These are phyloP conservation scores for Ustilago trichophora DNA, from an alignment of 1,284 basidiomycete genomes.

Conservation along the genomic window DNA sequence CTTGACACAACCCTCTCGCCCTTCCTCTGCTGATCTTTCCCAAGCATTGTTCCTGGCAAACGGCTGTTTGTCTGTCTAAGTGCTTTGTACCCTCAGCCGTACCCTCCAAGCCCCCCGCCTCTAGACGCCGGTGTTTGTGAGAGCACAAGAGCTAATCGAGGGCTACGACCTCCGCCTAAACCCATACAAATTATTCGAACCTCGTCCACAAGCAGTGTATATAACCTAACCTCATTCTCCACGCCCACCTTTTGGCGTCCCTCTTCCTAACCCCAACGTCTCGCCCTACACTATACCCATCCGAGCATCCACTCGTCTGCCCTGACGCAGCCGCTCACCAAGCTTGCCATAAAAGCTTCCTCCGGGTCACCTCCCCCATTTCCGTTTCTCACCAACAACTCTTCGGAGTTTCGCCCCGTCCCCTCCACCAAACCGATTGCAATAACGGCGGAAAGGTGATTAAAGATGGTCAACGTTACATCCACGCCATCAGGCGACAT, in stretches of 20 bases:
- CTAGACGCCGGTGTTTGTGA: background rate
- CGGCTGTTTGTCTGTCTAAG: too few species aligned
- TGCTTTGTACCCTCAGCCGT: too few species aligned
- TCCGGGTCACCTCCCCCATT: background rate
- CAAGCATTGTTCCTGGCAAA: too few species aligned
- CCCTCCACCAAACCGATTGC: background rate
- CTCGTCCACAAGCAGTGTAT: background rate
- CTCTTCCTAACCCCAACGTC: too few species aligned
- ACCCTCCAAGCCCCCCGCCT: too few species aligned
- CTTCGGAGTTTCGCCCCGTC: background rate
- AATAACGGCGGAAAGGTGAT: background rate
- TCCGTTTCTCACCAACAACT: background rate
- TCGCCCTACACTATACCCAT: background rate
- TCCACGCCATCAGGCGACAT: conserved; percentile 36
- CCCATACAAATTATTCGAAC: background rate
- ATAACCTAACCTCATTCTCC: background rate
- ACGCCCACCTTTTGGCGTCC: background rate
- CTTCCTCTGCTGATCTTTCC: too few species aligned
- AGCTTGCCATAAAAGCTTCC: conserved; percentile 1
- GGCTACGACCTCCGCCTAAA: too few species aligned
- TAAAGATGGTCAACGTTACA: conserved; percentile 45
- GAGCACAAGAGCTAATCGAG: too few species aligned
- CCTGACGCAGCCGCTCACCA: background rate
- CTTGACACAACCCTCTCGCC: too few species aligned
- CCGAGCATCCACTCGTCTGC: background rate